phyloP scores from a whole-genome alignment of 768 basidiomycete species.

The Lentinula sp. region DNA sequence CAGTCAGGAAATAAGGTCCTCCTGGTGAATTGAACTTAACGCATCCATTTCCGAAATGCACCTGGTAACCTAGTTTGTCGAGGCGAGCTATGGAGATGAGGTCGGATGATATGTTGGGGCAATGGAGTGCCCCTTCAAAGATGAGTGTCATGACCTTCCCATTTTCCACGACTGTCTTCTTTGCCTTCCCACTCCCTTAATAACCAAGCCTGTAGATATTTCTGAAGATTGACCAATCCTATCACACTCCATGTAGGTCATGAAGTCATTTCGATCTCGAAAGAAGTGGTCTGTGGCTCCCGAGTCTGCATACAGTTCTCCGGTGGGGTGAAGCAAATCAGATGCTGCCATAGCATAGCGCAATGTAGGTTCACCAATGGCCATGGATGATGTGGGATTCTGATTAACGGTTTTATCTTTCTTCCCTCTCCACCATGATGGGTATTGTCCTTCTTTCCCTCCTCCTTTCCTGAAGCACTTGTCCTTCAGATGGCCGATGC shows the following conservation, averaged over 20 bases:
- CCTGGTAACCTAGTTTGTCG: not conserved
- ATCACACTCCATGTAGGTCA: not conserved
- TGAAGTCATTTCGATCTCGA: not conserved
- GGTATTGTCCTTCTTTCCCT: not conserved
- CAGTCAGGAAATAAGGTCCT: too few relatives aligned
- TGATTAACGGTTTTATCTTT: not conserved
- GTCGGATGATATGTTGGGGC: not conserved
- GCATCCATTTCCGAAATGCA: not conserved
- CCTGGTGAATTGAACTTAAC: too few relatives aligned
- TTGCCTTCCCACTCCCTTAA: too few relatives aligned
- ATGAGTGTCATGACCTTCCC: not conserved
- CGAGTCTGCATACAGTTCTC: not conserved
- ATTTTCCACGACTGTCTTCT: too few relatives aligned
- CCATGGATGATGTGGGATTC: not conserved
- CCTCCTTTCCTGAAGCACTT: not conserved
- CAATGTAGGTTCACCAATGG: not conserved
- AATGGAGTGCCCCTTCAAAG: not conserved
- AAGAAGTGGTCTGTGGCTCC: too few relatives aligned
- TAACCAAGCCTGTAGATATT: too few relatives aligned
- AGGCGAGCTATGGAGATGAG: not conserved
- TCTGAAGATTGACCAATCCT: too few relatives aligned
- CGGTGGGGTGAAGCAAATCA: not conserved
- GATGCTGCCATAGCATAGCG: not conserved
- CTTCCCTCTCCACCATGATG: not conserved
- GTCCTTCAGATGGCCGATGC: not conserved